Evolutionary conservation across 768 basidiomycete species (phyloP).

Genomic region (Auricularia cornea): DNA sequence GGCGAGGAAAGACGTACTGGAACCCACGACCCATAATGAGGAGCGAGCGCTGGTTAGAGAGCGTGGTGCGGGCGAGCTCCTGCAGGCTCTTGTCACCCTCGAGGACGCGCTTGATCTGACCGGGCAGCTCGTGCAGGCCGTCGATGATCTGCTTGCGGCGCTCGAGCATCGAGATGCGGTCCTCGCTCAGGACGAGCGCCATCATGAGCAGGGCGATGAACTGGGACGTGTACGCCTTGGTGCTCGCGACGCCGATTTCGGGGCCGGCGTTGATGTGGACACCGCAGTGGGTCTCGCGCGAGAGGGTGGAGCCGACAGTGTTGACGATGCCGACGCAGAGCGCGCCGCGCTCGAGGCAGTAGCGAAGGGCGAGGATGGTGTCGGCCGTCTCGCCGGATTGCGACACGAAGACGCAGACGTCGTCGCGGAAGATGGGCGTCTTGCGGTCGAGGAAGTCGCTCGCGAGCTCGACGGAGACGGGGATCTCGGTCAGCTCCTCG

Average conservation of each 20-base stretch:
- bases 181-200: conserved; percentile 96
- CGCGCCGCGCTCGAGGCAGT: conserved; percentile 94
- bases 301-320: conserved; percentile 95
- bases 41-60: conserved; percentile 73
- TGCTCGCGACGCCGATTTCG: conserved; percentile 98
- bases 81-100: conserved; percentile 69
- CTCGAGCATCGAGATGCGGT: conserved; percentile 86
- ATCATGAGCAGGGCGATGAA: conserved; percentile 98
- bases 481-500: conserved; percentile 97
- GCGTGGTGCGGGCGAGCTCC: conserved; percentile 71
- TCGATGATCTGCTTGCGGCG: conserved; percentile 91
- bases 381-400: conserved; percentile 99
- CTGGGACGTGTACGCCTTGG: conserved; percentile 99
- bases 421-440: conserved; percentile 99
- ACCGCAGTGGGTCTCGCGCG: conserved; percentile 98
- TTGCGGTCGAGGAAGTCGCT: conserved; percentile 98
- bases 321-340: conserved; percentile 97
- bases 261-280: conserved; percentile 99
- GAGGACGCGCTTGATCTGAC: conserved; percentile 81
- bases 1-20: conserved; percentile 49
- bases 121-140: conserved; percentile 83
- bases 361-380: conserved; percentile 90
- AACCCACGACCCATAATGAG: conserved; percentile 97
- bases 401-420: conserved; percentile 91
- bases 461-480: conserved; percentile 92